Evolutionary conservation across 2,329 filamentous ascomycete species (phyloP), one percentile per base, ranked within the genome.

Genomic region (Trichoderma hamatum): DNA sequence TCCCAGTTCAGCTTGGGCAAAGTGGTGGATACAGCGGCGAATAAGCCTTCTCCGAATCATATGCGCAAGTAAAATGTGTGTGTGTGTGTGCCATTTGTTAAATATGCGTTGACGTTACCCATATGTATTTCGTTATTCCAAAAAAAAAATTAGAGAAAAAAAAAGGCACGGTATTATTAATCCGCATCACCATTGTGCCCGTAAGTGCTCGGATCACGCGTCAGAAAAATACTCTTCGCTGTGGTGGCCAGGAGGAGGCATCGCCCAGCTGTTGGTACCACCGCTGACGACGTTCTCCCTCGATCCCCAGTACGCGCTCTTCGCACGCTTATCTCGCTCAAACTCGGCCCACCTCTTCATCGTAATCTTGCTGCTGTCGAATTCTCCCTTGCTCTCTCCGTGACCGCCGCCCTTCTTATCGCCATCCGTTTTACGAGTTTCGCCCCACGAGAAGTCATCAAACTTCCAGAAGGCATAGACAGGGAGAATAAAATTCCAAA

Each of bases 331-430:
- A 71, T 89, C 87, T 21, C 87, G 83, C 84, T 99, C 96, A 78
- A 98, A 99, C 81, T 99, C 96, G 72, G 90, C 92, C 96, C 96
- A 99, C 75, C 96, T 85, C 86, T 97, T 97, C 96, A 99, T 99
- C 46, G 95, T 97, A 78, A 99, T 99, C 88, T 97, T 97, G 81
- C 91, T 96, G 80, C 92, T 96, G 81, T 99, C 96, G 76, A 99
- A 99, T 80, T 98, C 96, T 72, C 96, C 96, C 80, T 97, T 93
- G 72, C 91, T 91, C 76, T 95, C 94, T 71, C 94, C 89, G 36
- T 93, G 92, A 3, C 87, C 89, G 36, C 93, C 92, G 2, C 87
- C 92, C 82, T 95, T 96, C 84, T 95, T 94, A 77, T 97, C 95
- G 32, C 94, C 94, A 0, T 90, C 92, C 51, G 95, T 97, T 88